Evolutionary conservation across 768 basidiomycete species (phyloP), one percentile per base, ranked within the genome.

Genomic region (Kwoniella dejecticola): DNA sequence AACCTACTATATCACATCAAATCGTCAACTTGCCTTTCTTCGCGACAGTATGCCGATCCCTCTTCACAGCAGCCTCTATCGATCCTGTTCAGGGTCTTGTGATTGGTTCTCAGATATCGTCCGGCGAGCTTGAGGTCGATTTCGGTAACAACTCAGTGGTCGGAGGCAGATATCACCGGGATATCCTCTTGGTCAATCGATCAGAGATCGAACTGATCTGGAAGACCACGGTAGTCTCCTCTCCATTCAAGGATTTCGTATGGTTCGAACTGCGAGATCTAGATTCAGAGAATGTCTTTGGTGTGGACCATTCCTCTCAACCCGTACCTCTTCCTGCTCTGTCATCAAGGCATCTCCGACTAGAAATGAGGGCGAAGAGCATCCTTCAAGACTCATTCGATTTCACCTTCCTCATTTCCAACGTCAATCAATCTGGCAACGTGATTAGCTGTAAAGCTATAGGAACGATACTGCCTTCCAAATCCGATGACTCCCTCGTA

Each of bases 141-240:
- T 77, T 70, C 53, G 75, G 75, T 7, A 50, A 56, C 36, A 70
- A 74, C 24, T 57, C 70, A n/a, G 63, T 70, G 2, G 69, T 74
- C 17, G 75, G 72, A 13, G 54, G 62, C 10, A 55, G 65, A 21
- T 71, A 72, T 44, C 58, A 71, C 47, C 66, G 72, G 7, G 75
- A 77, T 53, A 69, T 71, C 47, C 42, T 74, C 17, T 57, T 77
- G 30, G 67, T 69, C 52, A 77, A 77, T 47, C 68, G 75, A 21
- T 77, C 75, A 10, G 75, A 70, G 48, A 68, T 74, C 44, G 75
- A 77, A 49, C 57, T 74, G 47, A 65, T 77, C 27, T 77, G 75
- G 75, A 67, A 61, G 23, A 72, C 69, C 7, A 63, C 65, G 5
- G 69, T 70, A 11, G 72, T 77, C 44, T 67, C 64, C 27, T 62